Base-by-base conservation (phyloP, 768 basidiomycete genomes). In the Mycena olivaceomarginata region DNA sequence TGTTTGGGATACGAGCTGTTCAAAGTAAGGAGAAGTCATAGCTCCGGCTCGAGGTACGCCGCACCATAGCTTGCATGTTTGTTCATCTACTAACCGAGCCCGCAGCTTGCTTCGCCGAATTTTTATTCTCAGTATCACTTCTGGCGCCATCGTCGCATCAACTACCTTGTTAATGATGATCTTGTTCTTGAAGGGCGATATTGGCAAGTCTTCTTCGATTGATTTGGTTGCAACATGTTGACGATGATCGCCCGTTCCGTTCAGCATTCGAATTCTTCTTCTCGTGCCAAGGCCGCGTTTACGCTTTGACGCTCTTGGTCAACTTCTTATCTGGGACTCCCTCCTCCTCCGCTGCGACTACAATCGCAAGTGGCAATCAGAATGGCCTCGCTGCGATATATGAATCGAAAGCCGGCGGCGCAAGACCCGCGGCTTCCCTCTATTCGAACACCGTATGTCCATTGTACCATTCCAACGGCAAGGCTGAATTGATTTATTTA, bases 191-290 rank as follows among this genome's bases (percentile, higher is more conserved):
- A 76, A 71, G 66, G 72, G 72, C 67, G 39, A 43, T 16, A 48
- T 76, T 57, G 72, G 78, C 39, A 51, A 46, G 71, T 74, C 16
- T 15, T 31, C 10, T 15, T 25, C 20, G 1, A 10, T 46, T 48
- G 15, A n/a, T 43, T 66, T n/a, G 43, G 22, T 39, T n/a, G 16
- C 15, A 60, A 59, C 18, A 31, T 31, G 31, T 31, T 31, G 31
- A 31, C 31, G 25, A 10, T 39, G 16, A 59, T 16, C 15, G 4
- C 59, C n/a, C 12, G 12, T 25, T n/a, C 20, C 13, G 16, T 41
- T n/a, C 39, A 79, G 78, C 65, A 2, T 79, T 74, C 45, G 56
- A 76, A 4, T 77, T 79, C 53, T 74, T 77, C 41, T 79, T 79
- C 65, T 59, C 53, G 13, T 71, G 75, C 59, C 75, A 79, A 65